Evolutionary conservation across 2,329 filamentous ascomycete species (phyloP).

Genomic region (Phaeosphaeriaceae sp.): DNA sequence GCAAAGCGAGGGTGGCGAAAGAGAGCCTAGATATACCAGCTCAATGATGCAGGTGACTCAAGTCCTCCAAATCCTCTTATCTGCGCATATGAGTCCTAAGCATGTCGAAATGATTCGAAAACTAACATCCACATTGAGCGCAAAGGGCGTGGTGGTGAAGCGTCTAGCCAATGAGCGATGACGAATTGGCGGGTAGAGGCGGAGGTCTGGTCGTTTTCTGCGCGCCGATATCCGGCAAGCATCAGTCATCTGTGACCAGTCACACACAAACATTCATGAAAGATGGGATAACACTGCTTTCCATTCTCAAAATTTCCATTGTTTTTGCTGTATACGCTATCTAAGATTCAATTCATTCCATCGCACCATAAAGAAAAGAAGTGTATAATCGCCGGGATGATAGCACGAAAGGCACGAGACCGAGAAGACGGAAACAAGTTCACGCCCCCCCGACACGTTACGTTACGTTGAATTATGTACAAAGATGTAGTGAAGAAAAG

Average conservation of each 20-base stretch:
- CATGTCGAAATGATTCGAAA: background rate
- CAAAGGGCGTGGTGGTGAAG: constrained; percentile 1
- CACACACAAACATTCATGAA: too few species aligned
- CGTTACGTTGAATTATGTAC: constrained; percentile 30
- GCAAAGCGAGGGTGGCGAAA: background rate
- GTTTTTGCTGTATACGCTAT: background rate
- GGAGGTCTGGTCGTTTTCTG: background rate
- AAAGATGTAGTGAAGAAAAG: constrained; percentile 21
- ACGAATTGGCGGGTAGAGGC: background rate
- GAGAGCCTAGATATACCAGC: background rate
- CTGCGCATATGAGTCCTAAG: background rate
- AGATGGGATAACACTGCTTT: too few species aligned
- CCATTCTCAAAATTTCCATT: background rate
- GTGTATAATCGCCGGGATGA: constrained; percentile 18
- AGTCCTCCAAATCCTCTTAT: background rate
- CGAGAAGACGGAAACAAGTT: background rate
- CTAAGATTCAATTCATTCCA: background rate
- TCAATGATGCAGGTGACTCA: constrained; percentile 1
- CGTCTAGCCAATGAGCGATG: background rate
- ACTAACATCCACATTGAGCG: constrained; percentile 1
- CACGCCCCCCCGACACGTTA: background rate
- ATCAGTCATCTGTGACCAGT: background rate
- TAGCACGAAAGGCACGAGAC: background rate
- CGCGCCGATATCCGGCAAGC: background rate
- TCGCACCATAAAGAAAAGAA: constrained; percentile 3